Base-by-base conservation (phyloP, 2,329 filamentous ascomycete genomes). In the Cercospora nicotianae region DNA sequence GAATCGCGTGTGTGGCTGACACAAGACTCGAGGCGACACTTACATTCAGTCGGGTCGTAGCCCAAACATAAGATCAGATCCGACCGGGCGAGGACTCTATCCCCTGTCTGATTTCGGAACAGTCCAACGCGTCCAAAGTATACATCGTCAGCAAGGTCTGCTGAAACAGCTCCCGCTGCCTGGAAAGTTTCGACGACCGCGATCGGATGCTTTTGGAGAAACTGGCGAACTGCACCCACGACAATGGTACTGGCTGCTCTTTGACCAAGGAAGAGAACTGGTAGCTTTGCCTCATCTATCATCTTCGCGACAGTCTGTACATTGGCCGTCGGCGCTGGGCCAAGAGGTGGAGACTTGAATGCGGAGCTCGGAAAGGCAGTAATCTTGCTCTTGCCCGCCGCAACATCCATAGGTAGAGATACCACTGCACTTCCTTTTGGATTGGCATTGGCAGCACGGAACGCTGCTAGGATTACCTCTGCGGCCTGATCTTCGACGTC, bases 131-230 rank as follows among this genome's bases (percentile, higher is more conserved):
- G 77, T 9, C 83, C 83, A 69, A 79, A 83, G 77, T 83, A 84
- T 8, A 83, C 76, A 58, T 81, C 79, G 42, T 76, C 67, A 1
- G 79, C 78, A 7, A 83, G 76, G 23, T 82, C 80, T 64, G 80
- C 74, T 4, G 81, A 79, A 13, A 84, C 79, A 12, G 82, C 81
- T 7, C 83, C 83, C 1, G 83, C 83, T 1, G 83, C 83, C 73
- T 84, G 82, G 73, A 84, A 84, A 0, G 83, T 84, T 73, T 84
- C 83, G n/a, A 84, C 78, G 1, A 83, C 81, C 1, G 82, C 81
- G 7, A 84, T 77, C 0, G 80, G 80, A 69, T 80, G 78, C 58
- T 78, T 80, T 7, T 73, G 72, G 8, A 84, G 77, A 60, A 84
- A 80, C 0, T 76, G 73, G 9, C 81, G 81, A 9, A 84, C 79